Conservation (phyloP, 306 rosid species). For the Prunus mira region DNA sequence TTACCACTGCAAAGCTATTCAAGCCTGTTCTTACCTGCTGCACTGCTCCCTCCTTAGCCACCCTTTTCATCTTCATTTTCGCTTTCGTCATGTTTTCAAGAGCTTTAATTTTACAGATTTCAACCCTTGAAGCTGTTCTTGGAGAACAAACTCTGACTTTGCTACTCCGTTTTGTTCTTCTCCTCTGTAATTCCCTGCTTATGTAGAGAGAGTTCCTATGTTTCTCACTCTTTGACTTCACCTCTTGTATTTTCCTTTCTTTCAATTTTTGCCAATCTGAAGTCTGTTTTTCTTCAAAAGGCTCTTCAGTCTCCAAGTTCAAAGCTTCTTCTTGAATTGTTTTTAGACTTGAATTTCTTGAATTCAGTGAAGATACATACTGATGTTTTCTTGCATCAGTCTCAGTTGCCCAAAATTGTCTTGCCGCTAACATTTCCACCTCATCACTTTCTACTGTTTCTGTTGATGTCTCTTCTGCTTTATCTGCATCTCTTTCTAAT, state of each 20-base stretch:
- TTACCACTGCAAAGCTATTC: conserved; percentile 81
- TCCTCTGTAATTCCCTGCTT: conserved; percentile 61
- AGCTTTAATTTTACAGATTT: conserved; percentile 68
- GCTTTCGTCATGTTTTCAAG: conserved; percentile 63
- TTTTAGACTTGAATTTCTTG: conserved; percentile 30
- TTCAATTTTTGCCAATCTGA: conserved; percentile 37
- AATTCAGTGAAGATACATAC: conserved; percentile 24
- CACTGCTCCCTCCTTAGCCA: conserved; percentile 28
- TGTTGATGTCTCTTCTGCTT: conserved; percentile 36
- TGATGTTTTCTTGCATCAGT: conserved; percentile 33
- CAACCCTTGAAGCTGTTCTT: conserved; percentile 58
- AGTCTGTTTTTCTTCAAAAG: conserved; percentile 15
- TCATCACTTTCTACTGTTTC: conserved; percentile 29
- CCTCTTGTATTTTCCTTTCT: conserved; percentile 31
- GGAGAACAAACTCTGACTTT: conserved; percentile 64
- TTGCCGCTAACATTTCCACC: conserved; percentile 36
- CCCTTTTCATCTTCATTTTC: conserved; percentile 52
- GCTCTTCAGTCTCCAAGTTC: conserved; percentile 23
- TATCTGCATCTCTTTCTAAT: conserved; percentile 25
- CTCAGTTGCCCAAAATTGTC: conserved; percentile 34
- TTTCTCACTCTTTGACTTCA: conserved; percentile 45
- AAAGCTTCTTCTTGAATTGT: conserved; percentile 24
- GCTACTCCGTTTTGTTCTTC: conserved; percentile 42
- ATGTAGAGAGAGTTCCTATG: conserved; percentile 50
- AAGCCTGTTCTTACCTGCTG: conserved; percentile 26